Conservation (phyloP, 495 filamentous ascomycete species). For the Filosporella fistucella region DNA sequence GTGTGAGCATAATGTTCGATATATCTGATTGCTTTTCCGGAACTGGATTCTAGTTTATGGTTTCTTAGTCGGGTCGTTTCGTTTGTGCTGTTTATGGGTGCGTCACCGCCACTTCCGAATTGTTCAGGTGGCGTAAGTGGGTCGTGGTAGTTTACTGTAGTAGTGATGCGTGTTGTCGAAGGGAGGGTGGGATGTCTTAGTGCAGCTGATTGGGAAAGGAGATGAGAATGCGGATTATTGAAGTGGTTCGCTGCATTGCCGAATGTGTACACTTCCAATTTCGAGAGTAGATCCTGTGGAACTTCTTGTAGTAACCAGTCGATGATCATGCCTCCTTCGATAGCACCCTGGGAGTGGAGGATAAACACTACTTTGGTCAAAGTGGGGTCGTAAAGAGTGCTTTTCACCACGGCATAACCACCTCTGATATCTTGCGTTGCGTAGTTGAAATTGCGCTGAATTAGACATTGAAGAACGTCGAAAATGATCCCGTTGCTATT, state of each 20-base stretch:
- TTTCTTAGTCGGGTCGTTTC: slow-evolving; percentile 14
- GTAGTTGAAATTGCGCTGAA: slow-evolving; percentile 73
- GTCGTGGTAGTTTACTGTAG: slow-evolving; percentile 21
- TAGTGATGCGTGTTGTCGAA: slow-evolving; percentile 13
- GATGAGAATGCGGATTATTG: slow-evolving; percentile 64
- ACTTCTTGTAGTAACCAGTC: slow-evolving; percentile 80
- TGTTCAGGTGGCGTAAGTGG: not conserved
- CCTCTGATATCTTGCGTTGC: slow-evolving; percentile 64
- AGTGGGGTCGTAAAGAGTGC: slow-evolving; percentile 47
- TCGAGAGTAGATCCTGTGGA: slow-evolving; percentile 57
- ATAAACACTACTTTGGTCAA: slow-evolving; percentile 73
- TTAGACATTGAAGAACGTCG: slow-evolving; percentile 70
- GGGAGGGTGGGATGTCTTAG: slow-evolving; percentile 6
- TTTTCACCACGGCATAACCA: slow-evolving; percentile 51
- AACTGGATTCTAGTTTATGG: slow-evolving; percentile 1
- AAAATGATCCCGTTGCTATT: slow-evolving; percentile 56
- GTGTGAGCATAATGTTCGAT: slow-evolving; percentile 86
- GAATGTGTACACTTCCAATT: slow-evolving; percentile 84
- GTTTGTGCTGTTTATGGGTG: slow-evolving; percentile 6
- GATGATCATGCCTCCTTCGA: slow-evolving; percentile 67
- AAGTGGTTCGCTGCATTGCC: slow-evolving; percentile 84
- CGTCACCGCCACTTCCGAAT: not conserved
- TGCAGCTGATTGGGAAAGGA: slow-evolving; percentile 23
- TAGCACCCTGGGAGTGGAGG: slow-evolving; percentile 78
- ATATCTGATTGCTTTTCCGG: slow-evolving; percentile 52